Base-by-base conservation (phyloP, 192 early-diverging fungal species). In the Linderina pennispora region DNA sequence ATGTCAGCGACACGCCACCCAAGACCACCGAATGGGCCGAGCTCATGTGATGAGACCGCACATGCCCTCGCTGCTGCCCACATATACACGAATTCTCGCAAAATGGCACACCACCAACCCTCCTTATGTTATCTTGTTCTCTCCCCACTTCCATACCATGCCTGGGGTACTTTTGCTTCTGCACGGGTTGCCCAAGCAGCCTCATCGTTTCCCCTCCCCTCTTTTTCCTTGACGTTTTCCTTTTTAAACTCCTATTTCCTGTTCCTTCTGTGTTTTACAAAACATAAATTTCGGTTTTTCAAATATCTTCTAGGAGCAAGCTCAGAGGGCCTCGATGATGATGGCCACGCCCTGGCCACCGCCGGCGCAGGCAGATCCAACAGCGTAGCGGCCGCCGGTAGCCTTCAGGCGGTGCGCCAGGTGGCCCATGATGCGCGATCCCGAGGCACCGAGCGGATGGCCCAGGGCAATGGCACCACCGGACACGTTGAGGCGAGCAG, bases 301-400 rank as follows among this genome's bases (percentile, higher is more conserved):
- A 4, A 37, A 50, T 32, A 40, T 16, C 23, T n/a, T n/a, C n/a
- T n/a, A n/a, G n/a, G n/a, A n/a, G n/a, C n/a, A n/a, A n/a, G 33
- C 31, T 38, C 55, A 73, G 21, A 65, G 17, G 0, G 76, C 65
- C 65, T 89, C 86, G 25, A 89, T 65, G 16, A 89, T 73, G 36
- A 89, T 69, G 24, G 83, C 80, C 43, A 87, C 86, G 40, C 84
- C 87, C 70, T 89, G 85, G 16, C 95, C 93, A 62, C 93, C 92
- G 47, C 95, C 95, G 54, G 95, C 95, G 65, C 95, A 98, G 24
- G 92, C 92, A 36, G 91, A 87, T 28, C 92, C 92, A 39, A 98
- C 66, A 34, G 88, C 95, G 59, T 90, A 92, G 66, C 88, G 88
- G 23, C 78, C 81, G 43, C 81, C 71, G 20, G 85, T 90, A 47